Conservation (phyloP, 2,329 filamentous ascomycete genomes). For the Botrytis tulipae region DNA sequence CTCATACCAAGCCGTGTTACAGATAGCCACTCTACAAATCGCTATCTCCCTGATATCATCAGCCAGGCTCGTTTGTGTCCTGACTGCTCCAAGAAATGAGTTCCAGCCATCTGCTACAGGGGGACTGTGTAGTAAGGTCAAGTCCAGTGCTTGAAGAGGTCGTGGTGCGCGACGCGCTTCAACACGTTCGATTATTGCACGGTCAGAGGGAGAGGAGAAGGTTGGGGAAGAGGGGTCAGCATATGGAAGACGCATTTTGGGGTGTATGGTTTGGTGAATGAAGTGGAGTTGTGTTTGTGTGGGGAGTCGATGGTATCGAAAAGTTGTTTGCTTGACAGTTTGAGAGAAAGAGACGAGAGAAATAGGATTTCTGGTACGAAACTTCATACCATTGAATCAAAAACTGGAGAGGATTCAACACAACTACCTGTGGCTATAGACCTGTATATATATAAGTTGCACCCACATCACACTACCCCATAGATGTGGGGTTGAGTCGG, state of each 20-base stretch:
- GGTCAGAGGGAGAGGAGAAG: slow-evolving; percentile 47
- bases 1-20: slow-evolving; percentile 83
- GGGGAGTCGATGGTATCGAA: not conserved
- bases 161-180: slow-evolving; percentile 64
- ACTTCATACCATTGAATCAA: slow-evolving; percentile 1
- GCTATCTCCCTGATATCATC: slow-evolving; percentile 69
- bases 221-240: slow-evolving; percentile 48
- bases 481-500: slow-evolving; percentile 16
- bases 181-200: slow-evolving; percentile 62
- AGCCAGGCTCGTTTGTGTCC: slow-evolving; percentile 51
- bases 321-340: not conserved
- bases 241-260: slow-evolving; percentile 66
- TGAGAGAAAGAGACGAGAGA: not conserved
- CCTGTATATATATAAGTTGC: slow-evolving; percentile 1
- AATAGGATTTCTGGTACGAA: not conserved
- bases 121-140: slow-evolving; percentile 72
- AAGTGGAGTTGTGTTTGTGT: not conserved
- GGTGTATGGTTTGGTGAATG: slow-evolving; percentile 1
- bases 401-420: not conserved
- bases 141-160: slow-evolving; percentile 71
- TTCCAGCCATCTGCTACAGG: slow-evolving; percentile 76
- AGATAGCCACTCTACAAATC: slow-evolving; percentile 76
- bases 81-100: slow-evolving; percentile 62
- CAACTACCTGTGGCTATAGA: not conserved
- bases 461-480: not conserved